phyloP scores from a whole-genome alignment of 129 eudicot genomes.

The Calendula officinalis region DNA sequence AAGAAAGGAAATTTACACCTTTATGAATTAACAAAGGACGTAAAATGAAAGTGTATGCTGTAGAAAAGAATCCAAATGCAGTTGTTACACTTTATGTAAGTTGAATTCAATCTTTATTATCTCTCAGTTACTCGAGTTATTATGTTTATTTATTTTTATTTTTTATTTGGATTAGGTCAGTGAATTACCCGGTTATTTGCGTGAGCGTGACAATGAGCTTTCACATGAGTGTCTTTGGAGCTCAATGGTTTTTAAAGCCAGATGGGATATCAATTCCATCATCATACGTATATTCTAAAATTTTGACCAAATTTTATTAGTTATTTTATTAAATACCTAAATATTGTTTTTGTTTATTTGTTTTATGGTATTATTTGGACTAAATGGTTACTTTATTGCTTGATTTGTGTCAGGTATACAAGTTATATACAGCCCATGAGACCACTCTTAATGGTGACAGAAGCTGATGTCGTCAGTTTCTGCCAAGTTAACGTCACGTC shows the following conservation, averaged over 20 bases:
- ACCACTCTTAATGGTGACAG: too few species aligned
- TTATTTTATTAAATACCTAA: neutral
- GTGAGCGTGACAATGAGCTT: conserved; percentile 96
- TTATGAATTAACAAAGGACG: too few species aligned
- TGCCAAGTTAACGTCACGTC: too few species aligned
- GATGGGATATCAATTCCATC: conserved; percentile 98
- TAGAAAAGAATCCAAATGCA: conserved; percentile 98
- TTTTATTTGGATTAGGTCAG: conserved; percentile 87
- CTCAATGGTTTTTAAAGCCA: conserved; percentile 81
- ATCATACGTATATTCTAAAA: conserved; percentile 54
- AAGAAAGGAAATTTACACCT: too few species aligned
- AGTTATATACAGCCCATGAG: conserved; percentile 91
- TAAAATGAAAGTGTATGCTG: conserved; percentile 85
- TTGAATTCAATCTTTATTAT: conserved; percentile 9
- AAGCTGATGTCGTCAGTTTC: too few species aligned
- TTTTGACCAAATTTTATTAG: neutral
- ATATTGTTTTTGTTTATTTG: neutral
- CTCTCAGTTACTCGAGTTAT: conserved; percentile 6
- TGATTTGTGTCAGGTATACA: conserved; percentile 61
- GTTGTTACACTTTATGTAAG: conserved; percentile 96
- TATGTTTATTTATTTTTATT: neutral
- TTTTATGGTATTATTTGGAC: neutral
- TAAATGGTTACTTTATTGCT: neutral
- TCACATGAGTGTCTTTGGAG: conserved; percentile 98
- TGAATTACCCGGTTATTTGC: conserved; percentile 94